phyloP scores from a whole-genome alignment of 2,329 filamentous ascomycete species.

The Cercospora citrullina region DNA sequence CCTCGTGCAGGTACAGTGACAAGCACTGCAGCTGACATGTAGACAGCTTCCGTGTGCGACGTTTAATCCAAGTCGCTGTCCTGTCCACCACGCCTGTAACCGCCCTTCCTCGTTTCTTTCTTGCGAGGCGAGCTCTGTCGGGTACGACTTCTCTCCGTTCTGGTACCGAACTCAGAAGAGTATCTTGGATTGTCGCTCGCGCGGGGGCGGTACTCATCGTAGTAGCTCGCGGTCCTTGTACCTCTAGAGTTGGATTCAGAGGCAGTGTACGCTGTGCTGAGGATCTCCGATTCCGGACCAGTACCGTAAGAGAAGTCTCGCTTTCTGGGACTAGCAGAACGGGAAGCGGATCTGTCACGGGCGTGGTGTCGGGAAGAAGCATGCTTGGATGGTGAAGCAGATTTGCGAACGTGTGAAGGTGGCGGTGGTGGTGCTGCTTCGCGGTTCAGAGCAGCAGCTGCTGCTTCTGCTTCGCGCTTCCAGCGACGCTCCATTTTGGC shows the following conservation, averaged over 20 bases:
- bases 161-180: conserved; percentile 22
- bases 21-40: neutral
- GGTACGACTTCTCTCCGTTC: conserved; percentile 22
- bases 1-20: conserved; percentile 7
- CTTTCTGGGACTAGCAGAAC: conserved; percentile 38
- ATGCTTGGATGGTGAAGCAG: conserved; percentile 32
- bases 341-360: conserved; percentile 26
- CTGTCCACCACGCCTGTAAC: conserved; percentile 32
- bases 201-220: conserved; percentile 39
- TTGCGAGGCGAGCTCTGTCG: conserved; percentile 40
- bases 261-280: conserved; percentile 45
- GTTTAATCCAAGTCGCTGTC: conserved; percentile 33
- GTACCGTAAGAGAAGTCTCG: conserved; percentile 39
- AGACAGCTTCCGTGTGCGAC: neutral
- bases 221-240: conserved; percentile 37
- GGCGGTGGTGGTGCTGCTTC: conserved; percentile 32
- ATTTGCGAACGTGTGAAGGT: conserved; percentile 29
- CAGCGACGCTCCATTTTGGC: conserved; percentile 42
- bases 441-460: conserved; percentile 39
- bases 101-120: conserved; percentile 35
- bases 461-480: conserved; percentile 44
- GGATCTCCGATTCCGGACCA: conserved; percentile 36
- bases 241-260: conserved; percentile 21
- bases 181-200: conserved; percentile 32
- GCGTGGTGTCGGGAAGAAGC: conserved; percentile 32